phyloP scores from a whole-genome alignment of 176 grass and related monocot genomes.

The Oropetium thomaeum region DNA sequence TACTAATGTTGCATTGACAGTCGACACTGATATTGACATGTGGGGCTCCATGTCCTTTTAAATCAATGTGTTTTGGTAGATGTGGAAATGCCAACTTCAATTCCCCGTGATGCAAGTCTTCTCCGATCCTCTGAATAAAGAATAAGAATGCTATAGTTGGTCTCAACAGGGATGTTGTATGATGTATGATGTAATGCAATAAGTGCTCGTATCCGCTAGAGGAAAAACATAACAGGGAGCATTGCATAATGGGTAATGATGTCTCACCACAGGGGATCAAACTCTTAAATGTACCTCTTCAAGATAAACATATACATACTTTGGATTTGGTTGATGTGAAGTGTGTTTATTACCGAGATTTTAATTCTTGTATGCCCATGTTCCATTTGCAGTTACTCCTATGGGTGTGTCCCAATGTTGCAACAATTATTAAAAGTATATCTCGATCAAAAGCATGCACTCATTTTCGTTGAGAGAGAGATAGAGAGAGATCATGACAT shows the following conservation, averaged over 20 bases:
- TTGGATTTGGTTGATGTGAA: background rate
- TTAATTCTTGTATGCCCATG: background rate
- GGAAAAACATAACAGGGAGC: background rate
- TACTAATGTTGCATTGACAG: slow-evolving; percentile 37
- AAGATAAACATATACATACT: slow-evolving; percentile 3
- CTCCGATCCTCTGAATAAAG: background rate
- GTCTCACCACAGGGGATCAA: slow-evolving; percentile 3
- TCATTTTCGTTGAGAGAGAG: too few relatives aligned
- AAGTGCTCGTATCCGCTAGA: slow-evolving; percentile 7
- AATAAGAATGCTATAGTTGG: background rate
- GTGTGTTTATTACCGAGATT: slow-evolving; percentile 1
- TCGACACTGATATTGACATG: slow-evolving; percentile 31
- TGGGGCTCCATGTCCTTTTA: slow-evolving; percentile 17
- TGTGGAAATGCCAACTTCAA: slow-evolving; percentile 33
- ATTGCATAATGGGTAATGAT: slow-evolving; percentile 31
- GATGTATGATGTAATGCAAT: background rate
- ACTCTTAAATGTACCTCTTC: background rate
- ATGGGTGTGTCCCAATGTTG: background rate
- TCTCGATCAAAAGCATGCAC: background rate
- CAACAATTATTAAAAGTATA: background rate
- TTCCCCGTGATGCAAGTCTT: slow-evolving; percentile 13
- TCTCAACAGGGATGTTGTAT: background rate
- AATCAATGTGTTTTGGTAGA: slow-evolving; percentile 19
- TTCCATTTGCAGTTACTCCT: background rate
- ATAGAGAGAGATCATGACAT: background rate